Base-by-base conservation (phyloP, 495 filamentous ascomycete genomes). In the Penicillium coprophilum region DNA sequence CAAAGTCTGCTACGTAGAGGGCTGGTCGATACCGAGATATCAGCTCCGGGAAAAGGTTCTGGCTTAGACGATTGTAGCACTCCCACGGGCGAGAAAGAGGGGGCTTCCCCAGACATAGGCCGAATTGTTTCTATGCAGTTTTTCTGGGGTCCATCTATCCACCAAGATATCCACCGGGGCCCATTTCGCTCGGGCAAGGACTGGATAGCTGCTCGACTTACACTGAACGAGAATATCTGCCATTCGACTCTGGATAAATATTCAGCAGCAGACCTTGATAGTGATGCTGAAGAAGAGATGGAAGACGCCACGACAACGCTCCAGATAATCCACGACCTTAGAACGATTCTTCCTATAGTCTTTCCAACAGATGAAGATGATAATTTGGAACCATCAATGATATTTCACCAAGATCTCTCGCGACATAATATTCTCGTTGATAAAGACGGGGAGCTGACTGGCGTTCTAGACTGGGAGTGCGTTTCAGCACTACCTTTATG, bases 381-480 rank as follows among this genome's bases (percentile, higher is more conserved):
- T 17, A 6, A 8, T 12, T 7, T 38, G n/a, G 55, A 57, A 6
- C 46, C 39, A 6, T 45, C 46, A 13, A 36, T 57, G n/a, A 6
- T 57, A 10, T 9, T 45, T 53, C 78, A 84, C 32, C 62, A 78
- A 32, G 69, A 82, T 46, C 64, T 85, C 8, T 77, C 70, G 0
- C 51, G 69, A 7, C 62, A 67, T 15, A 84, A 84, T 62, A 74
- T 85, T 31, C 61, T 84, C 30, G 72, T 84, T 3, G 65, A 80
- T 46, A 57, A 75, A 11, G 53, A 70, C 2, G 73, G 71, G 5
- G 23, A 65, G 4, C 59, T 84, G 11, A 73, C 73, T 7, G 81
- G 69, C n/a, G 40, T 85, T 4, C 52, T 83, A 28, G 79, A 78
- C 57, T 85, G 82, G 82, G 75, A 83, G 44, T 79, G 73, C 56